Evolutionary conservation across 2,329 filamentous ascomycete genomes (phyloP), one percentile per base, ranked within the genome.

Genomic region (Paradendryphiella salina): DNA sequence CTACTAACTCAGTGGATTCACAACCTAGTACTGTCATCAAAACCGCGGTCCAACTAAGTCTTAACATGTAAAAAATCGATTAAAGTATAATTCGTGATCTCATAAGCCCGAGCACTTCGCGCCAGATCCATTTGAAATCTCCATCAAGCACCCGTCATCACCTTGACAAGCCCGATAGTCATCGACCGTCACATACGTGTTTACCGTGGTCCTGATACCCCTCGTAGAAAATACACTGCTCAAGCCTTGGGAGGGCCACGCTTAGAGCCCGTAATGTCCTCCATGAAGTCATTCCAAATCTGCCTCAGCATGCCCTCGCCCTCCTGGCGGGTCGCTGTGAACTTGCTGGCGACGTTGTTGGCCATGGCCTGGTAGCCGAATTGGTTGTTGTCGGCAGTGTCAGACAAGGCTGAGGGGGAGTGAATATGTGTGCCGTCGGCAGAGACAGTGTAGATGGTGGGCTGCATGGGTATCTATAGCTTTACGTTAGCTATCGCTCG

Each of bases 351-450:
- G 65, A 82, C 77, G 10, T 73, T 69, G 53, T 81, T 79, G 17
- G 81, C 80, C 65, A 85, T 73, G 34, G 78, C 77, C 65, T 84
- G 80, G 54, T 85, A 79, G 29, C 82, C 79, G 36, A 82, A 70
- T 10, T 78, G 72, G 65, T 79, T 76, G 54, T 80, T 82, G 63
- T 86, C 83, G 15, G 79, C 76, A 14, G 83, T 77, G 56, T 86
- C 83, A 46, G 77, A 78, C 76, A 85, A 78, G 41, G 82, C 78
- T 54, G 80, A 79, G 50, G 80, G 76, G 5, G 71, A 76, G 46
- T 75, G 69, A 60, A 79, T 73, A 52, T 80, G 71, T 17, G 77
- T 75, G 49, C 72, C 70, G 50, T 79, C 75, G 32, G 73, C 79
- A 42, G 79, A 74, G 42, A 81, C 78, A 33, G 79, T 79, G 64